Conservation (phyloP, 768 basidiomycete species). For the Terana coerulea region DNA sequence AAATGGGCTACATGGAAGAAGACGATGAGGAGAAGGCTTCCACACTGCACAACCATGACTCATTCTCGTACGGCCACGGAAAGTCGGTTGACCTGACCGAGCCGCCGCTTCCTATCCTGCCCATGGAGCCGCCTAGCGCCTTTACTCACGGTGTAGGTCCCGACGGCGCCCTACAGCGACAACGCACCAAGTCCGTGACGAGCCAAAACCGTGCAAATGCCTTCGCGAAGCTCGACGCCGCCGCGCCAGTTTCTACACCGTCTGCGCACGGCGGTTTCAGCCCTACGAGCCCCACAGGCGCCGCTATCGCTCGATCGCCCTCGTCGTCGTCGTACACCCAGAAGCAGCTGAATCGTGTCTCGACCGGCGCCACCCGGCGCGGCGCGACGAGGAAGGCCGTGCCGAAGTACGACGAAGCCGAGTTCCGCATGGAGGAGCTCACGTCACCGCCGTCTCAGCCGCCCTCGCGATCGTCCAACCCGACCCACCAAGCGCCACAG, state of each 20-base stretch:
- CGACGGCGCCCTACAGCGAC: not conserved
- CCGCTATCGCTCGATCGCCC: slow-evolving; percentile 6
- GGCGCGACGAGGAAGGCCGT: slow-evolving; percentile 15
- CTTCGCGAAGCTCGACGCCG: slow-evolving; percentile 8
- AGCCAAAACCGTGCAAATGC: slow-evolving; percentile 7
- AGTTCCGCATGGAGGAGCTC: slow-evolving; percentile 1
- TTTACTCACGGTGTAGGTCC: too few relatives aligned
- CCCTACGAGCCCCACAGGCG: not conserved
- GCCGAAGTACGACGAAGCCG: slow-evolving; percentile 16
- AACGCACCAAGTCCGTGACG: not conserved
- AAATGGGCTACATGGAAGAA: not conserved
- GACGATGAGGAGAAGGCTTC: slow-evolving; percentile 9
- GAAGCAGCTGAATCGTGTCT: slow-evolving; percentile 3
- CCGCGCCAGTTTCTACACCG: not conserved
- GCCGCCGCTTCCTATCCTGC: not conserved
- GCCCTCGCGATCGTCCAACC: not conserved
- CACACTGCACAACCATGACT: slow-evolving; percentile 1
- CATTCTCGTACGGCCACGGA: not conserved
- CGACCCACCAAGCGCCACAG: not conserved
- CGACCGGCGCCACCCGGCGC: slow-evolving; percentile 4
- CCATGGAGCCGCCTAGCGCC: not conserved
- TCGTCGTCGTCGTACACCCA: slow-evolving; percentile 2
- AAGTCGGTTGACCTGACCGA: slow-evolving; percentile 4
- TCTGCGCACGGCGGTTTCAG: not conserved
- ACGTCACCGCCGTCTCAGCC: not conserved